Evolutionary conservation across 2,329 filamentous ascomycete genomes (phyloP).

Genomic region (Alternaria angustiovoidea): DNA sequence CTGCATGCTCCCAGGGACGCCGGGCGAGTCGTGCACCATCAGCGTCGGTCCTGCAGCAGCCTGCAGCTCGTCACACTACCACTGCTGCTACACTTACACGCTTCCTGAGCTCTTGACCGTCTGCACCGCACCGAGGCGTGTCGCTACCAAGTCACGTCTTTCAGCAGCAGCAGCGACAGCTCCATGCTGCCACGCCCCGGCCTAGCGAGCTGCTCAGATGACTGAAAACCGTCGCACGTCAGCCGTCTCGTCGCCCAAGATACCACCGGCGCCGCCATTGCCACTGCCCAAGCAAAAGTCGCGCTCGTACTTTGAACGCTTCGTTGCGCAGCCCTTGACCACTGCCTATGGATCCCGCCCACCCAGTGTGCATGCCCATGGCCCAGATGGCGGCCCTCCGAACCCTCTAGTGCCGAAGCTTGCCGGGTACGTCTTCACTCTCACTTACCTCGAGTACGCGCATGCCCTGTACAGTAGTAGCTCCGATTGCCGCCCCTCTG

Average conservation of each 20-base stretch:
- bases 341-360: conserved; percentile 61
- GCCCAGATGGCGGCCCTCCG: conserved; percentile 47
- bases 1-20: conserved; percentile 8
- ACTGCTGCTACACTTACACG: not conserved
- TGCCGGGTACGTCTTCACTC: conserved; percentile 43
- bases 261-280: conserved; percentile 47
- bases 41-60: conserved; percentile 11
- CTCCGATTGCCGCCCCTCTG: not conserved
- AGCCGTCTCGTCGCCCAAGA: conserved; percentile 20
- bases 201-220: conserved; percentile 6
- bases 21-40: conserved; percentile 10
- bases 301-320: conserved; percentile 57
- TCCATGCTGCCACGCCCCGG: not conserved
- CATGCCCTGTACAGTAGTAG: not conserved
- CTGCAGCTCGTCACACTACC: conserved; percentile 8
- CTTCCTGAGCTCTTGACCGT: not conserved
- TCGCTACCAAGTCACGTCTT: not conserved
- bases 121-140: not conserved
- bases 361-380: conserved; percentile 59
- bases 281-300: conserved; percentile 43
- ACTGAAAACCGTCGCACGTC: conserved; percentile 21
- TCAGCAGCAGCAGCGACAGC: not conserved
- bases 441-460: not conserved
- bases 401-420: conserved; percentile 49
- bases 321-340: conserved; percentile 63